Conservation (phyloP, 2,329 filamentous ascomycete species). For the Aspergillus neotritici region DNA sequence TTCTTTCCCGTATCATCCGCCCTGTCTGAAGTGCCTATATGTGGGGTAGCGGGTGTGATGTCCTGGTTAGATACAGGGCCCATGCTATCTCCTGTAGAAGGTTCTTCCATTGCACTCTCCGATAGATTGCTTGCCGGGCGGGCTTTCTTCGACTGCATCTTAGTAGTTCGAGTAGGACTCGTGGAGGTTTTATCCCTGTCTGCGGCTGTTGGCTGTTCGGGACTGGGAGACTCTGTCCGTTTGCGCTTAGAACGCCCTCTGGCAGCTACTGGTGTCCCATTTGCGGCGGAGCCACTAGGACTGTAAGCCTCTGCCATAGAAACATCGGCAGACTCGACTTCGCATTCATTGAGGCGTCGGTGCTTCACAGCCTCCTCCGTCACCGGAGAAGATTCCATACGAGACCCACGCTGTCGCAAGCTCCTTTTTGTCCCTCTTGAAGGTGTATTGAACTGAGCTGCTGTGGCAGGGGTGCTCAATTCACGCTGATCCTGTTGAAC, state of each 20-base stretch:
- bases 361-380: constrained; percentile 12
- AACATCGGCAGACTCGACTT: constrained; percentile 5
- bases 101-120: background rate
- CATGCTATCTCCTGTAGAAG: too few species aligned
- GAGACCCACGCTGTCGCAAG: constrained; percentile 1
- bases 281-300: background rate
- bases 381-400: background rate
- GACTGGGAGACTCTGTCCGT: background rate
- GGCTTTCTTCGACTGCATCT: background rate
- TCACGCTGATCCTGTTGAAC: background rate
- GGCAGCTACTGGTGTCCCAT: background rate
- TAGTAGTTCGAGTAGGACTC: too few species aligned
- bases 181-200: too few species aligned
- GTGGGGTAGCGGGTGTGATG: too few species aligned
- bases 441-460: background rate
- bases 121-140: constrained; percentile 2
- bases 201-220: background rate
- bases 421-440: constrained; percentile 11
- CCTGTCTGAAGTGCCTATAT: background rate
- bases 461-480: background rate
- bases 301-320: background rate
- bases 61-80: too few species aligned
- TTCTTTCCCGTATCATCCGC: background rate
- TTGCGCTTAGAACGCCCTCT: constrained; percentile 1
- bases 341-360: constrained; percentile 10